Percentiles rank a stretch among this genome's conserved stretches.
Conservation (phyloP, 345 rosid genomes). For the Anacardium occidentale region DNA sequence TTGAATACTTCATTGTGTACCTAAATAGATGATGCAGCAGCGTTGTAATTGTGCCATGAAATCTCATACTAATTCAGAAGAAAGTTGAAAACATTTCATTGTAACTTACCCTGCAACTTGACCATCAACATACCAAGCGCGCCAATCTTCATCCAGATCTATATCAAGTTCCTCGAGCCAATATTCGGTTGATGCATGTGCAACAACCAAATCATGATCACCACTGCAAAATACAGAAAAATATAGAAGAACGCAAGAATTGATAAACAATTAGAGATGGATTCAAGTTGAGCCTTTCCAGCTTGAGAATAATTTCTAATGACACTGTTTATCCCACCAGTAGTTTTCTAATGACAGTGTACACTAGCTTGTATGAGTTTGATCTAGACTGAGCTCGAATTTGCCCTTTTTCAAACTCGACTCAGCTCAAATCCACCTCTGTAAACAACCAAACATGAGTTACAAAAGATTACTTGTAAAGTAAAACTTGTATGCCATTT, state of each 20-base stretch:
- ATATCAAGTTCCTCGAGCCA: conserved; percentile 32
- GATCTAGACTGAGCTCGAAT: no score
- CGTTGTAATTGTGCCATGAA: neutral
- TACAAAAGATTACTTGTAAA: neutral
- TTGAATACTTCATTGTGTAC: neutral
- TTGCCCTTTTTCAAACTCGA: no score
- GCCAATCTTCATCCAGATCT: conserved; percentile 31
- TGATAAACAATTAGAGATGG: neutral
- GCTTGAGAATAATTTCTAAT: no score
- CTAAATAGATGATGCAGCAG: neutral
- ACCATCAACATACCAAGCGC: conserved; percentile 41
- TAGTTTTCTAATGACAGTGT: no score
- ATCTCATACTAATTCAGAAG: neutral
- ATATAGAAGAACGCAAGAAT: no score
- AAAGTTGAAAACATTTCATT: neutral
- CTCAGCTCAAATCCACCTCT: no score
- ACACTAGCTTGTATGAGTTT: no score
- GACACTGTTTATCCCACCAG: no score
- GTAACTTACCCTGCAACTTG: conserved; percentile 41
- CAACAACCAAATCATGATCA: conserved; percentile 37
- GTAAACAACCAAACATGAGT: neutral
- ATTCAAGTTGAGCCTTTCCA: no score
- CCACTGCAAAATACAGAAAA: conserved; percentile 20
- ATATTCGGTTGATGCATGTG: conserved; percentile 24
- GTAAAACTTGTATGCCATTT: neutral